A percentile compares a stretch with the other conserved stretches of the same genome.
phyloP scores from a whole-genome alignment of 176 grass and related monocot species.

The Themeda triandra region DNA sequence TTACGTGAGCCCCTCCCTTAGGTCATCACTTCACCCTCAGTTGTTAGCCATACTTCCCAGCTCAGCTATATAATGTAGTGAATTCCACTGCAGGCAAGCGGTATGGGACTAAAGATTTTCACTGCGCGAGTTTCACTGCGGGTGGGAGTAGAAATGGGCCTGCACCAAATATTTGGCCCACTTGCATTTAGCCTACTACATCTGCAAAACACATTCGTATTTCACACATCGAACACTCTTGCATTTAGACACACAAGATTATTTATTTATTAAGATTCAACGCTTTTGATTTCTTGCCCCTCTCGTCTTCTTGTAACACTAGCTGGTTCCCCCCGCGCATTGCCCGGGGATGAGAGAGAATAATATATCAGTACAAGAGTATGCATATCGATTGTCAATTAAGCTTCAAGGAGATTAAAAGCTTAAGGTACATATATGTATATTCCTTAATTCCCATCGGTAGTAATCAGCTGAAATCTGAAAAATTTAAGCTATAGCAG shows the following conservation, averaged over 20 bases:
- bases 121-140: neutral
- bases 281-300: neutral
- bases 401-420: no score
- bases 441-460: no score
- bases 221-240: neutral
- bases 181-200: no score
- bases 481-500: no score
- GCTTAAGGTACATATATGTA: no score
- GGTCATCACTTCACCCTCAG: slow-evolving; percentile 20
- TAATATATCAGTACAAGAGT: no score
- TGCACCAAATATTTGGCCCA: neutral
- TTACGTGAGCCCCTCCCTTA: neutral
- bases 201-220: no score
- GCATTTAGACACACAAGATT: neutral
- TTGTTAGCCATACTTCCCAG: no score
- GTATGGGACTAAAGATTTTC: slow-evolving; percentile 18
- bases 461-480: no score
- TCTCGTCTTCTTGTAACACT: neutral
- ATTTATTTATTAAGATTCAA: neutral
- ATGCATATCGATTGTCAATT: no score
- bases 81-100: rapidly evolving
- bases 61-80: neutral
- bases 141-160: neutral
- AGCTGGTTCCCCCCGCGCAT: no score
- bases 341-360: no score